Conservation (phyloP, 305 asterid species). For the Ruellia speciosa region DNA sequence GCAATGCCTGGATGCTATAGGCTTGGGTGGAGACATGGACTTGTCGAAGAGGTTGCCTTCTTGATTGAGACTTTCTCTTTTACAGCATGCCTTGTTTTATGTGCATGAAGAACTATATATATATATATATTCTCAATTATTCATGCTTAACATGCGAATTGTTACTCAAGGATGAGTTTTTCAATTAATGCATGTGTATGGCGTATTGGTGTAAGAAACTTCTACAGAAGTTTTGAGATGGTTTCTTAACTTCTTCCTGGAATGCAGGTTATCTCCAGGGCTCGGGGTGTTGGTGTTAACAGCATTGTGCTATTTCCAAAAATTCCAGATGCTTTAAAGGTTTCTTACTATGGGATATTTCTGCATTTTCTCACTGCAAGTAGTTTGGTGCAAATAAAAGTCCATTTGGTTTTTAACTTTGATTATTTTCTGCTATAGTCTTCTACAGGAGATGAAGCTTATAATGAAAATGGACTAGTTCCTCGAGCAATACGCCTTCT, state of each 20-base stretch:
- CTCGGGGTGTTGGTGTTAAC: slow-evolving; percentile 93
- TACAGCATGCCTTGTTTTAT: background rate
- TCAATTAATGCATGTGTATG: slow-evolving; percentile 8
- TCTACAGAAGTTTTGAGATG: slow-evolving; percentile 3
- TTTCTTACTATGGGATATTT: no score
- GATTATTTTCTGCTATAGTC: slow-evolving; percentile 34
- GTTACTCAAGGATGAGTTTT: slow-evolving; percentile 9
- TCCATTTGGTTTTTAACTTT: slow-evolving; percentile 6
- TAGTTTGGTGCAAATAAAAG: no score
- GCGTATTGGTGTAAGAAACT: slow-evolving; percentile 7
- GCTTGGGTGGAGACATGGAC: slow-evolving; percentile 98
- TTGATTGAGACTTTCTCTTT: slow-evolving; percentile 9
- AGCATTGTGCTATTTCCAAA: slow-evolving; percentile 95
- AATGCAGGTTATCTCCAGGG: slow-evolving; percentile 79
- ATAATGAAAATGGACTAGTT: slow-evolving; percentile 81
- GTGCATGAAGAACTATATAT: background rate
- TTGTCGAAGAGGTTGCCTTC: slow-evolving; percentile 74
- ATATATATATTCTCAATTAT: no score
- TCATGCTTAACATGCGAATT: background rate
- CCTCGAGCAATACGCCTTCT: slow-evolving; percentile 84
- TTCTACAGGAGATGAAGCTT: slow-evolving; percentile 88
- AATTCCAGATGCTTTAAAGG: slow-evolving; percentile 96
- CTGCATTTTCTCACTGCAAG: no score
- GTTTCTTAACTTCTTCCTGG: slow-evolving; percentile 19
- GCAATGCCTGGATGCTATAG: slow-evolving; percentile 99